phyloP scores from a whole-genome alignment of 805 yeast species.

The Candida palmyrensis region DNA sequence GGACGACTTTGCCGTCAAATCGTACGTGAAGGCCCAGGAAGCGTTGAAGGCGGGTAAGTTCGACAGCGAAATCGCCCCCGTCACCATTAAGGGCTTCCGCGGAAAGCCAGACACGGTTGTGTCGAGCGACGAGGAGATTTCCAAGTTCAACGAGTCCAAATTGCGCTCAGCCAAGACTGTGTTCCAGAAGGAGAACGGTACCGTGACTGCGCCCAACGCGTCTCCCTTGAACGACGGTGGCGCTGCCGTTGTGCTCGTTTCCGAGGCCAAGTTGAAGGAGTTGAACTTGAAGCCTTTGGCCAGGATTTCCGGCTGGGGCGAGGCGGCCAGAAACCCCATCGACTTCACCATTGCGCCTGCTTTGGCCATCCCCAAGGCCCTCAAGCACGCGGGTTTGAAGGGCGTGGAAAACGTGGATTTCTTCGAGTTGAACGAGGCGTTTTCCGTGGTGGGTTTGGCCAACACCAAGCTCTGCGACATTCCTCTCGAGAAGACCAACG shows the following conservation, averaged over 20 bases:
- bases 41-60: conserved; percentile 84
- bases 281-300: conserved; percentile 86
- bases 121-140: conserved; percentile 76
- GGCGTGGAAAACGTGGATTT: conserved; percentile 71
- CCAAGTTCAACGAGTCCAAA: conserved; percentile 71
- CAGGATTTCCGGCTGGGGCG: conserved; percentile 91
- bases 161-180: conserved; percentile 86
- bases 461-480: conserved; percentile 67
- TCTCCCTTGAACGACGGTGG: conserved; percentile 97
- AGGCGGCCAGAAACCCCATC: conserved; percentile 92
- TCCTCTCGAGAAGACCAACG: conserved; percentile 67
- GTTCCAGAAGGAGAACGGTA: conserved; percentile 89
- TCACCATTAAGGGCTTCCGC: conserved; percentile 84
- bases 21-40: conserved; percentile 80
- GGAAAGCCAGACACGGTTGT: conserved; percentile 78
- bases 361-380: conserved; percentile 92
- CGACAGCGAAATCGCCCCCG: conserved; percentile 74
- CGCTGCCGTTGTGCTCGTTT: conserved; percentile 87
- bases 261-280: conserved; percentile 80
- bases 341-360: conserved; percentile 97
- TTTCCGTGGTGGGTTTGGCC: conserved; percentile 93
- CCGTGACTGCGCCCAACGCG: conserved; percentile 96
- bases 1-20: conserved; percentile 79
- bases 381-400: conserved; percentile 62
- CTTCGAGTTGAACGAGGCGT: conserved; percentile 97